A percentile compares a stretch with the other conserved stretches of the same genome.
Conservation (phyloP, 2,329 filamentous ascomycete species). For the Coniochaeta sp. region DNA sequence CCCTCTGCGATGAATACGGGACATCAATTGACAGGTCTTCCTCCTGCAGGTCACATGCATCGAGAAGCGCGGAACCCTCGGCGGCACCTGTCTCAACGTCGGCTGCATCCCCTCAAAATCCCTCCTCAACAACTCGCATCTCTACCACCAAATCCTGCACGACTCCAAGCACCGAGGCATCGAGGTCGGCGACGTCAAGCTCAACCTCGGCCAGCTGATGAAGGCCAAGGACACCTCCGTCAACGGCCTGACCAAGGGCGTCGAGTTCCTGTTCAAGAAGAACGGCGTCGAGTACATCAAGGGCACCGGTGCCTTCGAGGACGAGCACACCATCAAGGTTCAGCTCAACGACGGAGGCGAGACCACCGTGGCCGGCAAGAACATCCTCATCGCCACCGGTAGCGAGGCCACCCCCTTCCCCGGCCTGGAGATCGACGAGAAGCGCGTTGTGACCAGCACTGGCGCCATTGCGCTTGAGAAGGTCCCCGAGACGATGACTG, state of each 20-base stretch:
- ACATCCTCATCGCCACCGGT: slow-evolving; percentile 96
- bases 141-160: slow-evolving; percentile 95
- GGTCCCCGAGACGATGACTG: slow-evolving; percentile 92
- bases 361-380: slow-evolving; percentile 81
- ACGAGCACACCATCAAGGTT: slow-evolving; percentile 88
- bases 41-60: slow-evolving; percentile 77
- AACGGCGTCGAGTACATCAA: slow-evolving; percentile 98
- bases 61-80: slow-evolving; percentile 92
- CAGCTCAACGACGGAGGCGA: slow-evolving; percentile 87
- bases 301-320: slow-evolving; percentile 79
- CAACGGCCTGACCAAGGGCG: slow-evolving; percentile 82
- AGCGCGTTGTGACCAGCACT: slow-evolving; percentile 94
- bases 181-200: slow-evolving; percentile 92
- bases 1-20: too few relatives aligned
- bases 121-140: slow-evolving; percentile 97
- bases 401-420: slow-evolving; percentile 95
- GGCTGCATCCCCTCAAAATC: slow-evolving; percentile 99
- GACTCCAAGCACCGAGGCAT: slow-evolving; percentile 97
- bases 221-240: slow-evolving; percentile 97
- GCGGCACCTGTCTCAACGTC: slow-evolving; percentile 97
- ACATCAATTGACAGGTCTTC: neutral
- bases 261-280: slow-evolving; percentile 98
- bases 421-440: slow-evolving; percentile 91
- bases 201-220: slow-evolving; percentile 95
- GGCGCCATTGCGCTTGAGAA: slow-evolving; percentile 84